phyloP scores from a whole-genome alignment of 441 rosid genomes.

The Croton setiger region DNA sequence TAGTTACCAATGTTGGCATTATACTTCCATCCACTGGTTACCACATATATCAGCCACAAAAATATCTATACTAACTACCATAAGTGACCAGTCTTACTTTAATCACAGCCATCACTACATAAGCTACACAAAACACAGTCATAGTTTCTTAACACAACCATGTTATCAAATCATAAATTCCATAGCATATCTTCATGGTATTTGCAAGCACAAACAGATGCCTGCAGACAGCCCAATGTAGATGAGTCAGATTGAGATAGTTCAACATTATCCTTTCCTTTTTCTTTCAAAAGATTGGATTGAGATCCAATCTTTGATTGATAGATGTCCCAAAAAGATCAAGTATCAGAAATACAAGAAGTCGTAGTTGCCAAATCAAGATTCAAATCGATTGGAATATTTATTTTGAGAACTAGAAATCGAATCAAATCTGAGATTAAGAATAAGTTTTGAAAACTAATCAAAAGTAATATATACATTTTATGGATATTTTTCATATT shows the following conservation, averaged over 20 bases:
- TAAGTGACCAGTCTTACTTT: neutral
- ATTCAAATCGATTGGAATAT: no score
- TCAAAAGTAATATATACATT: no score
- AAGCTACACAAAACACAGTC: neutral
- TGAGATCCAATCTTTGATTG: neutral
- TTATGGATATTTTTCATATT: no score
- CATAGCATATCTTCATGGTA: neutral
- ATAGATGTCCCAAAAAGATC: neutral
- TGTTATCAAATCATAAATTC: neutral
- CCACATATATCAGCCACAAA: neutral
- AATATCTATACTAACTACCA: neutral
- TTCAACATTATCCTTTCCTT: neutral
- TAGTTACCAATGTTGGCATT: neutral
- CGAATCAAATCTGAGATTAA: no score
- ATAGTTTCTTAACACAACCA: neutral
- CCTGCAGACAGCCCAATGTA: neutral
- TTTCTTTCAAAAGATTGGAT: neutral
- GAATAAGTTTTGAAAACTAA: no score
- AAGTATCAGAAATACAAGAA: no score
- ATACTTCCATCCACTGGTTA: neutral
- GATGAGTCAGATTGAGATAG: neutral
- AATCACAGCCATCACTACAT: neutral
- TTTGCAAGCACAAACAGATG: neutral
- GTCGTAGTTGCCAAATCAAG: no score
- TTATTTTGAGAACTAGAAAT: no score